A percentile compares a stretch with the other conserved stretches of the same genome.
Conservation (phyloP, 768 basidiomycete species). For the Suillus luteus region DNA sequence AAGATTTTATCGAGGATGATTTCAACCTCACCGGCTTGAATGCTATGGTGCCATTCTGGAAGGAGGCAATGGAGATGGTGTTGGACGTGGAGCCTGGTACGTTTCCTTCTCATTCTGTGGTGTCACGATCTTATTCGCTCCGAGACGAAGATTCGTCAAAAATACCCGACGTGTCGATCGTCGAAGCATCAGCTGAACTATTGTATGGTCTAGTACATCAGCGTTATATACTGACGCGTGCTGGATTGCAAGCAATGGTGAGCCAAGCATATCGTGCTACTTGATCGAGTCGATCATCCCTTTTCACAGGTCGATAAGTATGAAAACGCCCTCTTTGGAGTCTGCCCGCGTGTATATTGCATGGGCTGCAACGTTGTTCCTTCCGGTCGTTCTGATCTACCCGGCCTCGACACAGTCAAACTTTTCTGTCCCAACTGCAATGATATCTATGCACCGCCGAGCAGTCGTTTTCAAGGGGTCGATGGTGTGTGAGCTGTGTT, state of each 20-base stretch:
- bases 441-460: slow-evolving; percentile 94
- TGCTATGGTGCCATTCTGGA: slow-evolving; percentile 98
- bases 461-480: slow-evolving; percentile 92
- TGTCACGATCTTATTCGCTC: slow-evolving; percentile 23
- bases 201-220: slow-evolving; percentile 98
- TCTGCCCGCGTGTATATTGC: slow-evolving; percentile 96
- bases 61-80: slow-evolving; percentile 99
- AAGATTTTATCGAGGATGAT: slow-evolving; percentile 99
- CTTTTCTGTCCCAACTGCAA: slow-evolving; percentile 98
- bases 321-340: slow-evolving; percentile 87
- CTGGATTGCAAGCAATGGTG: slow-evolving; percentile 94
- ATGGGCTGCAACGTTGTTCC: slow-evolving; percentile 87
- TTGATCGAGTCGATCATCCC: slow-evolving; percentile 21
- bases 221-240: slow-evolving; percentile 93
- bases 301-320: slow-evolving; percentile 86
- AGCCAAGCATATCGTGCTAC: slow-evolving; percentile 18
- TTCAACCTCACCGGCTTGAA: slow-evolving; percentile 98
- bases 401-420: slow-evolving; percentile 96
- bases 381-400: slow-evolving; percentile 93
- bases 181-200: slow-evolving; percentile 96
- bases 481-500: slow-evolving; percentile 65
- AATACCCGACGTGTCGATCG: slow-evolving; percentile 98
- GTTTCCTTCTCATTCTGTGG: slow-evolving; percentile 28
- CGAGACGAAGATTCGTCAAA: slow-evolving; percentile 89
- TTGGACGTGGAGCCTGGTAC: slow-evolving; percentile 97